These are phyloP conservation scores for Nyctanthes arbortristis DNA, from an alignment of 257 asterid species.

Conservation along the genomic window DNA sequence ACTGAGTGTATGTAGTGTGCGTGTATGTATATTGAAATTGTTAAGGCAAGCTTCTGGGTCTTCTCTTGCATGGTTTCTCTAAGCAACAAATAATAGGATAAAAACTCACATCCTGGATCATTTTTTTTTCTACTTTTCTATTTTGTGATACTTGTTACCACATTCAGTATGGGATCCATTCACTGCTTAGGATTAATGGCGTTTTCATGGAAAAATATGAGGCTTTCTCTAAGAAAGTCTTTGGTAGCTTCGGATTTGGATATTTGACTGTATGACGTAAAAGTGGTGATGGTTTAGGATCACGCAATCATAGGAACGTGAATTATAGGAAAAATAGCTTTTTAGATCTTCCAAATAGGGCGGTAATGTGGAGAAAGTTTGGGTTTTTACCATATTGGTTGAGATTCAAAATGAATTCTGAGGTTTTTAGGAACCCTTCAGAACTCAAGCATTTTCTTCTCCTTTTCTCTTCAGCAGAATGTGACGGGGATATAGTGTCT, in stretches of 20 bases:
- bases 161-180: background rate
- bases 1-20: no score
- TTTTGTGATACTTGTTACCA: background rate
- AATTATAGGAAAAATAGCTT: background rate
- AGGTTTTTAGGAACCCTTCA: background rate
- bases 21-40: constrained; percentile 73
- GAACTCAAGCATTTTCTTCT: background rate
- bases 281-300: background rate
- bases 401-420: background rate
- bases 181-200: no score
- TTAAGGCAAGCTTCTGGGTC: constrained; percentile 48
- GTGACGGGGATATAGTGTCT: background rate
- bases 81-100: constrained; percentile 9
- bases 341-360: background rate
- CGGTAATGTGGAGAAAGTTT: background rate
- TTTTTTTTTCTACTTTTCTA: constrained; percentile 2
- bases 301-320: background rate
- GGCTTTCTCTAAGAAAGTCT: no score
- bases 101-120: background rate
- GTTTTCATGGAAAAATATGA: no score
- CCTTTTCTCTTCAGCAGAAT: no score
- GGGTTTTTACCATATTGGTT: background rate
- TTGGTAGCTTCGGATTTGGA: no score
- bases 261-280: no score
- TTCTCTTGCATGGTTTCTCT: constrained; percentile 18